A percentile compares a stretch with the other conserved stretches of the same genome.
phyloP scores from a whole-genome alignment of 345 rosid species.

The Bretschneidera sinensis region DNA sequence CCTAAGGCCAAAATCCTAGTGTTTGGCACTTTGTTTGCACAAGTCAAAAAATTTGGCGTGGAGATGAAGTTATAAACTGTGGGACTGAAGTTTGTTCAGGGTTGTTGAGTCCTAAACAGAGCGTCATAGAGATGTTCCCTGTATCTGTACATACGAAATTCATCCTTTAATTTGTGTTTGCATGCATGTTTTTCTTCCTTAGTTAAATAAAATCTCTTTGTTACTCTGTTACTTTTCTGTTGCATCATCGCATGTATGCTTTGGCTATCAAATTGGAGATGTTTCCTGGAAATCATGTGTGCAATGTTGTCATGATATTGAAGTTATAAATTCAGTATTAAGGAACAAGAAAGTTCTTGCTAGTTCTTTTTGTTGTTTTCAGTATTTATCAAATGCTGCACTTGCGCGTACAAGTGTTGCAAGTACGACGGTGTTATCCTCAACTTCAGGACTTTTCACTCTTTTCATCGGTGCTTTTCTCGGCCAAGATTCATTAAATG shows the following conservation, averaged over 20 bases:
- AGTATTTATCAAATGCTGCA: constrained; percentile 48
- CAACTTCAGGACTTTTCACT: constrained; percentile 49
- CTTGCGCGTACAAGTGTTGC: constrained; percentile 43
- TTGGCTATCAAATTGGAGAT: not conserved
- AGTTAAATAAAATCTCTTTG: too few species aligned
- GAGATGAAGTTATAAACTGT: too few species aligned
- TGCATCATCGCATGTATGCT: not conserved
- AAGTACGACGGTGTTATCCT: constrained; percentile 32
- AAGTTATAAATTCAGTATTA: not conserved
- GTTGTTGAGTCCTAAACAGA: too few species aligned
- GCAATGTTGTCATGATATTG: constrained; percentile 1
- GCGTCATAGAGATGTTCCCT: too few species aligned
- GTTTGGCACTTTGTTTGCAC: too few species aligned
- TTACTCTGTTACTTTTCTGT: too few species aligned
- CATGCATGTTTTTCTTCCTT: not conserved
- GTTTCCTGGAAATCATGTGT: not conserved
- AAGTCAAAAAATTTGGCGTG: too few species aligned
- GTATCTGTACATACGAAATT: not conserved
- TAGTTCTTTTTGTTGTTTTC: not conserved
- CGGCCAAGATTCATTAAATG: constrained; percentile 37
- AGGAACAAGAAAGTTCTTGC: constrained; percentile 1
- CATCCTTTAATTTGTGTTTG: not conserved
- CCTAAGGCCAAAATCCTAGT: too few species aligned
- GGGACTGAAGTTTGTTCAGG: too few species aligned
- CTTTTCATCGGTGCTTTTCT: constrained; percentile 40